phyloP scores from a whole-genome alignment of 306 rosid genomes.

The Delonix regia region DNA sequence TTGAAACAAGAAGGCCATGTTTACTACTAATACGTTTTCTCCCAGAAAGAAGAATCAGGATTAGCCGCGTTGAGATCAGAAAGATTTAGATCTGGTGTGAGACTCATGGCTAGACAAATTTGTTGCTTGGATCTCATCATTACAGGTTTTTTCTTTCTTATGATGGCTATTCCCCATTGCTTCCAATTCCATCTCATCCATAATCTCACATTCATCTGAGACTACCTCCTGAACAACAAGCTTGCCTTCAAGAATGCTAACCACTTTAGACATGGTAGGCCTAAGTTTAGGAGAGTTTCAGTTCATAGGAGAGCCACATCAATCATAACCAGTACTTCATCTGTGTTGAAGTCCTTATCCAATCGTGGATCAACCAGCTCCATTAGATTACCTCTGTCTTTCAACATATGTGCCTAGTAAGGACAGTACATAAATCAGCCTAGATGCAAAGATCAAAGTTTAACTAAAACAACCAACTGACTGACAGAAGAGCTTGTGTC shows the following conservation, averaged over 20 bases:
- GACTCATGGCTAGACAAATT: neutral
- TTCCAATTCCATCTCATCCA: constrained; percentile 30
- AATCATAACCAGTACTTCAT: neutral
- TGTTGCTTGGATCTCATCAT: neutral
- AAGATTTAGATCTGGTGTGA: constrained; percentile 17
- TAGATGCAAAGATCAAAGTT: no score
- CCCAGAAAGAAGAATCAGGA: constrained; percentile 25
- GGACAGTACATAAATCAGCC: neutral
- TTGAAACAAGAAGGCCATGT: neutral
- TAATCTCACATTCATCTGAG: constrained; percentile 32
- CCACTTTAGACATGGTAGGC: neutral
- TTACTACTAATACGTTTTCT: neutral
- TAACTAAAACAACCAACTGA: no score
- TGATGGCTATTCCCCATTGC: neutral
- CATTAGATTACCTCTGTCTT: neutral
- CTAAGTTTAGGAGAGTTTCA: neutral
- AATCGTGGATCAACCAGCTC: neutral
- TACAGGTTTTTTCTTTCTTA: neutral
- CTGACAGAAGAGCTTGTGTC: no score
- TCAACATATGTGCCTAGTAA: neutral
- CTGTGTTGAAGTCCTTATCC: neutral
- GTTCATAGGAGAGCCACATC: neutral
- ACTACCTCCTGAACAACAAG: constrained; percentile 24
- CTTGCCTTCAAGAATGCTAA: constrained; percentile 35
- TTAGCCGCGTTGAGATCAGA: constrained; percentile 19